Conservation (phyloP, 257 asterid species). For the Anisodus tanguticus region DNA sequence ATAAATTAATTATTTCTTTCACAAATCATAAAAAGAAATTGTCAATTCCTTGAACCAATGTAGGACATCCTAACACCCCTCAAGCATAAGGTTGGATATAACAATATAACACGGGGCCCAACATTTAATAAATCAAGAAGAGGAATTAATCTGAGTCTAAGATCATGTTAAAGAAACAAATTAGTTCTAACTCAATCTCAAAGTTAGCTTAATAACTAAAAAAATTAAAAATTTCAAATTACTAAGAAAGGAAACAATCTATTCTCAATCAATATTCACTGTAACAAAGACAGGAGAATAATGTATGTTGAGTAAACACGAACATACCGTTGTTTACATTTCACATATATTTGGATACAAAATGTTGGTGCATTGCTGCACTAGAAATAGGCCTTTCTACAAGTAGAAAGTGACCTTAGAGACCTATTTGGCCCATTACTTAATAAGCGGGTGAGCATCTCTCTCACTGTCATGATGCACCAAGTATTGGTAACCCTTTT, state of each 20-base stretch:
- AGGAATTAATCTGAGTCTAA: too few relatives aligned
- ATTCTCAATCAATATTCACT: not conserved
- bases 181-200: too few relatives aligned
- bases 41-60: too few relatives aligned
- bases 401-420: slow-evolving; percentile 38
- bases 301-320: not conserved
- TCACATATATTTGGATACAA: not conserved
- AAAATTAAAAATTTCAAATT: too few relatives aligned
- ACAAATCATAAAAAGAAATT: too few relatives aligned
- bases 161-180: too few relatives aligned
- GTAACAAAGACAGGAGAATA: not conserved
- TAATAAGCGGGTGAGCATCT: slow-evolving; percentile 44
- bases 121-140: too few relatives aligned
- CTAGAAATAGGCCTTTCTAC: slow-evolving; percentile 28
- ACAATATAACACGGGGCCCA: too few relatives aligned
- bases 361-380: not conserved
- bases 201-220: too few relatives aligned
- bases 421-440: slow-evolving; percentile 35
- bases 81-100: too few relatives aligned
- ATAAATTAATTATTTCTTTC: too few relatives aligned
- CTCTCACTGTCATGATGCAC: slow-evolving; percentile 20
- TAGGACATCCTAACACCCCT: too few relatives aligned
- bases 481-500: not conserved
- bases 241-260: not conserved
- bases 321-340: not conserved